These are phyloP conservation scores for Leccinum griseonigrum DNA, from an alignment of 1,284 basidiomycete species.

Conservation along the genomic window DNA sequence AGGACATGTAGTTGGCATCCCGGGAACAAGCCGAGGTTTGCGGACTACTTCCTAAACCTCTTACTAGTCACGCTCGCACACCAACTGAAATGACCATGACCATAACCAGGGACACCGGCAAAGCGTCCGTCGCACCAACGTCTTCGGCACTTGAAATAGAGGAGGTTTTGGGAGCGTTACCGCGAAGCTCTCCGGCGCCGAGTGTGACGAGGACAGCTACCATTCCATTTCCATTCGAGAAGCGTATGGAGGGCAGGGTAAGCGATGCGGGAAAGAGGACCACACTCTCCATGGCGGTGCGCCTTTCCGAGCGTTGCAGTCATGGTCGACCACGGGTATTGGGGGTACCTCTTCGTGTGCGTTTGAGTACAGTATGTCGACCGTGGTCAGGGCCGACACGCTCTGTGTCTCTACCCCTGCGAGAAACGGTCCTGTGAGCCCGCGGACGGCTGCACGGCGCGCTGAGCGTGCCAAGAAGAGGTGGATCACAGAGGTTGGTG, in stretches of 20 bases:
- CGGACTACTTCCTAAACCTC: neutral
- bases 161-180: neutral
- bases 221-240: conserved; percentile 24
- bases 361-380: neutral
- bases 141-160: neutral
- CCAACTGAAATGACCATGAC: neutral
- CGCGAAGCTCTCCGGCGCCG: neutral
- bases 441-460: conserved; percentile 19
- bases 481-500: too few relatives aligned
- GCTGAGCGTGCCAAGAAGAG: neutral
- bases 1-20: too few relatives aligned
- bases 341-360: neutral
- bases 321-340: conserved; percentile 2
- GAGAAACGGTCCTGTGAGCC: conserved; percentile 1
- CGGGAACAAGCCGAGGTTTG: neutral
- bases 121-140: neutral
- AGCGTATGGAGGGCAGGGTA: conserved; percentile 2
- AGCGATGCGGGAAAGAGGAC: conserved; percentile 2
- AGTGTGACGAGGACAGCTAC: conserved; percentile 9
- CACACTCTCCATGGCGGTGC: neutral
- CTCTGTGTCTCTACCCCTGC: neutral
- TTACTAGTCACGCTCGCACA: neutral
- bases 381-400: neutral
- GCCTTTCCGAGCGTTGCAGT: neutral
- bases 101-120: neutral